Evolutionary conservation across 495 filamentous ascomycete genomes (phyloP), one percentile per base, ranked within the genome.

Genomic region (Daldinia loculata): DNA sequence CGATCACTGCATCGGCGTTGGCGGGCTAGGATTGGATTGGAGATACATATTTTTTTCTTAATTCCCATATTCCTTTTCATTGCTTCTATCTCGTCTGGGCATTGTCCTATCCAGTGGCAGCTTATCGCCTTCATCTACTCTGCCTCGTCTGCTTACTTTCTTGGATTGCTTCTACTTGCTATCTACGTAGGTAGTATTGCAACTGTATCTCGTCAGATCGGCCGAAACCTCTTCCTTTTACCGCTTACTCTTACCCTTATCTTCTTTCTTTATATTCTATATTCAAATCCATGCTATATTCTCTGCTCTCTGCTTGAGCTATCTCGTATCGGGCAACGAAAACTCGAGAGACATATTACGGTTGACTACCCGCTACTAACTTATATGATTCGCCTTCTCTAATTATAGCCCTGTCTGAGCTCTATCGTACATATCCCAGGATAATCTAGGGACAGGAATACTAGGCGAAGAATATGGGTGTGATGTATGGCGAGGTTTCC

Each of bases 401-500:
- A 57, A 62, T 53, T 45, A 52, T 27, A 3, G 41, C n/a, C 30
- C 50, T 57, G 50, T 32, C 29, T 56, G 19, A 61, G 48, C 27
- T 15, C 38, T 43, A 53, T 15, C 30, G 8, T 19, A 34, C 50
- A 17, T 63, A 41, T 14, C 24, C 15, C 17, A 17, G 24, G 52
- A 45, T 34, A 17, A 15, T n/a, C 45, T 43, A 29, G 26, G 57
- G 50, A 53, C 43, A 26, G 52, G 15, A 55, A 29, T 19, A 29
- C 34, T 36, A 36, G 12, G 9, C 29, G 9, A 56, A 34, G 19
- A 76, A 63, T 60, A 81, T 81, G 79, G 75, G 78, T 72, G 67
- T 72, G 64, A 74, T 61, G 41, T 75, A 80, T 74, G 71, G 76
- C 55, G 65, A 77, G 62, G 22, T 79, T 45, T 63, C 68, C 48